Conservation (phyloP, 2,329 filamentous ascomycete genomes). For the Pseudogymnoascus sp. region DNA sequence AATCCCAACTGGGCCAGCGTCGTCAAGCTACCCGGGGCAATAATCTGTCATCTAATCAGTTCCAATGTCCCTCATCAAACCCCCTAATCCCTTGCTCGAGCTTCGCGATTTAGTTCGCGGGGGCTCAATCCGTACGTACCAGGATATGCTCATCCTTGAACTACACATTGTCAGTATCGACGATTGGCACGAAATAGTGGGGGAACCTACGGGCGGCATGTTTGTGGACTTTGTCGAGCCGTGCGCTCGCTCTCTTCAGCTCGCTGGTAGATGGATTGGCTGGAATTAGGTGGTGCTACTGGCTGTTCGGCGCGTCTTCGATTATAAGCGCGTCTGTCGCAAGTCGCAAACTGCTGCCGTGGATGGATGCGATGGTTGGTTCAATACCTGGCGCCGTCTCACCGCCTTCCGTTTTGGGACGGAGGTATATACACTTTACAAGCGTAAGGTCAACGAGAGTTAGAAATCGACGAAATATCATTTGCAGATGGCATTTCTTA, state of each 20-base stretch:
- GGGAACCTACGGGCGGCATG: conserved; percentile 5
- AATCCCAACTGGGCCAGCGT: conserved; percentile 29
- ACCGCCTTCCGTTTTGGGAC: neutral
- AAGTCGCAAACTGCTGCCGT: conserved; percentile 4
- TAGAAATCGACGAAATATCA: neutral
- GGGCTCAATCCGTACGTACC: conserved; percentile 29
- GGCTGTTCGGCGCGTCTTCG: conserved; percentile 1
- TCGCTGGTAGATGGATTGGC: conserved; percentile 7
- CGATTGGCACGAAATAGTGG: neutral
- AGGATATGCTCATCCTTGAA: conserved; percentile 45
- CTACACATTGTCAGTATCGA: conserved; percentile 2
- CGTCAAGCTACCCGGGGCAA: conserved; percentile 37
- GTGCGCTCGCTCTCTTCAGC: conserved; percentile 1
- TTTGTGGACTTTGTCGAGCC: conserved; percentile 3
- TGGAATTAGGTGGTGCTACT: neutral
- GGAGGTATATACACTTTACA: neutral
- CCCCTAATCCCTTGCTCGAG: neutral
- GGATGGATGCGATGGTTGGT: conserved; percentile 4
- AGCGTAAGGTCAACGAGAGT: neutral
- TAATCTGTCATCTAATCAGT: conserved; percentile 23
- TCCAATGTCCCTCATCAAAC: neutral
- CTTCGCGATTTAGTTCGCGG: neutral
- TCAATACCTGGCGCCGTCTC: neutral
- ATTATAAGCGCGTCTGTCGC: conserved; percentile 9
- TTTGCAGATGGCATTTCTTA: neutral